Evolutionary conservation across 1,284 basidiomycete genomes (phyloP), one percentile per base, ranked within the genome.

Genomic region (Irpex sp.): DNA sequence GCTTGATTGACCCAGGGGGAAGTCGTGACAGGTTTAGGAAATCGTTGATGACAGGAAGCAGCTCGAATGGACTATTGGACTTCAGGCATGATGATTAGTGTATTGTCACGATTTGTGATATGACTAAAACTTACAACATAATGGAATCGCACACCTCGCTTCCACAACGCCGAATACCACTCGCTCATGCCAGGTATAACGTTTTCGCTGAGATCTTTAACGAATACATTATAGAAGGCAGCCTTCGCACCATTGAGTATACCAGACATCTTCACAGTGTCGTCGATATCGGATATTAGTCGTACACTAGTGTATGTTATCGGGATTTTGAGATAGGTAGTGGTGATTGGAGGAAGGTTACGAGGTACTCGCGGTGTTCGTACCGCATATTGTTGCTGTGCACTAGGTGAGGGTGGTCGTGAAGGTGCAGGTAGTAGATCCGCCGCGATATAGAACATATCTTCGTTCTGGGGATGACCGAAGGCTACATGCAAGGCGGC

Each of bases 201-300:
- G 49, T 88, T 84, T 59, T 97, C 94, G 59, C 83, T 79, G 43
- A 94, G 75, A 63, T 90, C 88, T 71, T 86, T 88, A 6, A 90
- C 89, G 66, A 93, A 93, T 0, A 93, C 90, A 68, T 90, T 91
- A 55, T 83, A 80, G 73, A 95, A 95, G 2, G 92, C 86, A 1
- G 86, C 80, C 37, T 92, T 80, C 0, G 92, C 86, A 0, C 94
- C 94, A 11, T 79, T 78, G 2, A 89, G 70, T n/a, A 96, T 82
- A 60, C 88, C 86, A 0, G 91, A 88, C 57, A 84, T 74, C 72
- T 97, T 98, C 66, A 97, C 83, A 0, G 96, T 98, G 74, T 98
- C 96, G 73, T 98, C 96, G 53, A 98, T 90, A 71, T 98, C 96
- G 0, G 93, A 96, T 37, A 98, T 89, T 60, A 97, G 82, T 6